phyloP scores from a whole-genome alignment of 331 rosid genomes.

The Acacia concinna region DNA sequence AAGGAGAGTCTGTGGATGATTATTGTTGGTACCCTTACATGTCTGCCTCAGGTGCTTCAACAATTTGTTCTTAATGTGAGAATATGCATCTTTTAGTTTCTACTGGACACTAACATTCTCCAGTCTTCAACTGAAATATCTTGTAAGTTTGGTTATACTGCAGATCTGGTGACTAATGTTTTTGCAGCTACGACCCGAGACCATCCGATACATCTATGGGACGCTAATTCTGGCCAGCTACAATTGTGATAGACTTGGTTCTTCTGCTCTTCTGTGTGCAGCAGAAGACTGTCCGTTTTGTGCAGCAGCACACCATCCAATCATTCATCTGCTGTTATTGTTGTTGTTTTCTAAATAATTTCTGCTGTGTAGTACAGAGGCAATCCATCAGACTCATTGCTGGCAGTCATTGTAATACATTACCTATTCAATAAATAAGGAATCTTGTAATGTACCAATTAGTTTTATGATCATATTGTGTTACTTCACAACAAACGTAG shows the following conservation, averaged over 20 bases:
- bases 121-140: not conserved
- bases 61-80: conserved; percentile 3
- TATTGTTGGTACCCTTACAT: conserved; percentile 98
- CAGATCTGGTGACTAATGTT: conserved; percentile 84
- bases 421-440: not conserved
- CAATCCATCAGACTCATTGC: not conserved
- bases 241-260: not conserved
- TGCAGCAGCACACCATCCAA: too few species aligned
- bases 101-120: not conserved
- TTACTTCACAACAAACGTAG: not conserved
- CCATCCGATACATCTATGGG: conserved; percentile 99
- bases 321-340: not conserved
- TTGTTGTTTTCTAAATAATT: not conserved
- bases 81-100: not conserved
- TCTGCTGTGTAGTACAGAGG: not conserved
- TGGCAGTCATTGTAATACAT: not conserved
- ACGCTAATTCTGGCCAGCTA: conserved; percentile 91
- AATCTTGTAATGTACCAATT: not conserved
- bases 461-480: conserved; percentile 4
- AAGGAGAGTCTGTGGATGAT: conserved; percentile 90
- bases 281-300: not conserved
- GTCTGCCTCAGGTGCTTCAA: conserved; percentile 80
- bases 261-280: not conserved
- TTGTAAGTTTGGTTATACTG: conserved; percentile 28
- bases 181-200: conserved; percentile 84